Conservation (phyloP, 2,329 filamentous ascomycete species). For the Xylariales sp. region DNA sequence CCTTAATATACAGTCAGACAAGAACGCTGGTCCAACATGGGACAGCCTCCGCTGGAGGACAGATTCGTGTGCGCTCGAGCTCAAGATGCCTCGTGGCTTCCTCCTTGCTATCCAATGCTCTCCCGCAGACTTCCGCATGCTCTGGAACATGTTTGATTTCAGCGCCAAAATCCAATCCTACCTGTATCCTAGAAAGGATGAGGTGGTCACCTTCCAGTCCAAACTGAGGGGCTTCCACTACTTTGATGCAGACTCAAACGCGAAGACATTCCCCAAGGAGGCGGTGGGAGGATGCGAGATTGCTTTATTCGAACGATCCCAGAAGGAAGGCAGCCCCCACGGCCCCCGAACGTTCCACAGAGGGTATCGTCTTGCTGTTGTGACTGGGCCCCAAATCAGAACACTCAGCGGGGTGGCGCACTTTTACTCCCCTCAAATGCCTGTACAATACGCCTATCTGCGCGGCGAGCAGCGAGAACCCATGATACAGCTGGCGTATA, state of each 20-base stretch:
- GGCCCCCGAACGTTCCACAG: conserved; percentile 70
- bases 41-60: conserved; percentile 77
- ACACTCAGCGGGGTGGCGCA: conserved; percentile 75
- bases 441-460: conserved; percentile 74
- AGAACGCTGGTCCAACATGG: conserved; percentile 69
- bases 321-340: conserved; percentile 65
- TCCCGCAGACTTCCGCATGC: conserved; percentile 71
- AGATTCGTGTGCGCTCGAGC: conserved; percentile 58
- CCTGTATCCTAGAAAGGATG: conserved; percentile 64
- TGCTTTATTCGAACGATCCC: conserved; percentile 68
- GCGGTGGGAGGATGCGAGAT: conserved; percentile 67
- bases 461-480: conserved; percentile 67
- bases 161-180: conserved; percentile 70
- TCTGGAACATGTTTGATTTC: conserved; percentile 85
- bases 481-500: conserved; percentile 66
- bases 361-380: conserved; percentile 73
- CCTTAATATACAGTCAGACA: conserved; percentile 65
- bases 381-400: conserved; percentile 73
- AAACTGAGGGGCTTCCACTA: conserved; percentile 75
- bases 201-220: conserved; percentile 64
- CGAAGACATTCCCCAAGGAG: conserved; percentile 72
- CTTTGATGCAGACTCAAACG: conserved; percentile 67
- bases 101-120: conserved; percentile 65
- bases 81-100: conserved; percentile 74
- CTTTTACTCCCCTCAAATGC: conserved; percentile 57